Base-by-base conservation (phyloP, 495 filamentous ascomycete species). In the Venustampulla echinocandica region DNA sequence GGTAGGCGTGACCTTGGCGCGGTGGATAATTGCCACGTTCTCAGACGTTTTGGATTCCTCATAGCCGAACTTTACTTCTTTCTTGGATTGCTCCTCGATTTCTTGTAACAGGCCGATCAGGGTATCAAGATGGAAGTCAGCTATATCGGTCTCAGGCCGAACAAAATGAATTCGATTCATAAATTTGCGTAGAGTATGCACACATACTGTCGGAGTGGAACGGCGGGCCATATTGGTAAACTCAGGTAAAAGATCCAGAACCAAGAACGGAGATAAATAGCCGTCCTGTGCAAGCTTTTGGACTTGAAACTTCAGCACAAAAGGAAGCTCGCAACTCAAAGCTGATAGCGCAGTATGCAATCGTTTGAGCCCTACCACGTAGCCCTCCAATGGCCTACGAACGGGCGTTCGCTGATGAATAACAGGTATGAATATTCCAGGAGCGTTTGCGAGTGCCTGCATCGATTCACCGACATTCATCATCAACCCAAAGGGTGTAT, bases 1-100 rank as follows among this genome's bases (percentile, higher is more conserved):
- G n/a, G 75, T 67, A 0, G 87, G 87, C 0, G 83, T 85, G 21
- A 90, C 73, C n/a, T 64, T 67, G 7, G 70, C 77, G 21, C 77
- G 74, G 44, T 81, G 75, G 27, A 88, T 69, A 38, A 68, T 64
- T 2, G 57, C 58, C 42, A 62, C 49, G 7, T 60, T 33, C 46
- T 62, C 20, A 58, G 55, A 35, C 10, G 18, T 21, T 17, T 35
- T 39, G 44, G 37, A 44, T 45, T 48, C 52, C 11, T 46, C 25
- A 38, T 55, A 42, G 42, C 48, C 11, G 60, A 50, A 11, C 42
- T 37, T 19, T 52, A 17, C 9, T 64, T 47, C 40, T 59, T 53
- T 5, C 55, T 46, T 6, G 50, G 46, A 34, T 0, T 61, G 36
- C 15, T 50, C 49, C 40, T 77, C 69, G 11, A 61, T 65, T 0